These are phyloP conservation scores for Mucor irregularis DNA, from an alignment of 371 early-diverging fungal species.

Conservation along the genomic window DNA sequence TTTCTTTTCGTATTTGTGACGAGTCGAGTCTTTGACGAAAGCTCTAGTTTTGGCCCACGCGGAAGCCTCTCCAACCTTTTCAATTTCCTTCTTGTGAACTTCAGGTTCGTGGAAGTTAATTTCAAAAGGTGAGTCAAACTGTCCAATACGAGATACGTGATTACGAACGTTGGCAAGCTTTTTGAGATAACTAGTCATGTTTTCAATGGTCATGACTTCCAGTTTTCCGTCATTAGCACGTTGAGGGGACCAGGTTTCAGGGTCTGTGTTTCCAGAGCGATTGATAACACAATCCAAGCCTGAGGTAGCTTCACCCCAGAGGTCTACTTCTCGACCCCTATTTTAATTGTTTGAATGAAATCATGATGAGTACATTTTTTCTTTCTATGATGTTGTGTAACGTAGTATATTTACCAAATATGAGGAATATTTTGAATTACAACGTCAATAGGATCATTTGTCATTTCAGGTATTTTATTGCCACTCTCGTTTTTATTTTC, in stretches of 20 bases:
- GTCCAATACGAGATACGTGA: constrained; percentile 45
- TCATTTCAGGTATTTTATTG: constrained; percentile 14
- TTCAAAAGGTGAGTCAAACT: constrained; percentile 29
- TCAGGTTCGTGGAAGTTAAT: constrained; percentile 33
- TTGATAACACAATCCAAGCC: constrained; percentile 33
- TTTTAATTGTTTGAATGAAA: background rate
- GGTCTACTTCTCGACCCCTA: constrained; percentile 44
- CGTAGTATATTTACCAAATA: constrained; percentile 37
- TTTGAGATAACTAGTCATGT: constrained; percentile 42
- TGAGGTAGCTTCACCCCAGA: constrained; percentile 41
- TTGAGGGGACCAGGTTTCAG: constrained; percentile 34
- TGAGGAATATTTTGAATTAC: constrained; percentile 50
- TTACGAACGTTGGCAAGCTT: constrained; percentile 43
- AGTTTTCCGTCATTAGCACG: constrained; percentile 41
- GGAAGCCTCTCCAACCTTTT: background rate
- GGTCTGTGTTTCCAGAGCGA: constrained; percentile 32
- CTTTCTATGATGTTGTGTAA: too few relatives aligned
- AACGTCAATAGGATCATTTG: constrained; percentile 41
- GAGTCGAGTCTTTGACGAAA: constrained; percentile 2
- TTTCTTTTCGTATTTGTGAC: constrained; percentile 27
- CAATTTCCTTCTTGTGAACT: constrained; percentile 4
- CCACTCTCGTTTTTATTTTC: constrained; percentile 8
- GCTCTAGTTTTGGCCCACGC: constrained; percentile 16
- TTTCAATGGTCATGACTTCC: constrained; percentile 43
- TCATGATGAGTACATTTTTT: background rate